Conservation (phyloP, 441 rosid species). For the Adansonia rubrostipa region DNA sequence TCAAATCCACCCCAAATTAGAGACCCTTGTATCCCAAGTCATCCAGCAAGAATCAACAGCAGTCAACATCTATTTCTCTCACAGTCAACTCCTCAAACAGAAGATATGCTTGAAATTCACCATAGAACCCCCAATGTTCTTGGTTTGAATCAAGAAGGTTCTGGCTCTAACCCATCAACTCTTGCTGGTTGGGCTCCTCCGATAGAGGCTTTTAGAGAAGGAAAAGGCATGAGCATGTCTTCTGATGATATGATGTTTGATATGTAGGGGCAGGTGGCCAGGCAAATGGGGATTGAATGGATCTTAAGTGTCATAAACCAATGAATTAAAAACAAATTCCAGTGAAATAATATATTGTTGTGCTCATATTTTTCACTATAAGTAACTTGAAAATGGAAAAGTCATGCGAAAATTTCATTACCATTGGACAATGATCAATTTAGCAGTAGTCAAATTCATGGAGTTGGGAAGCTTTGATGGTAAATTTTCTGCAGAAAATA, state of each 20-base stretch:
- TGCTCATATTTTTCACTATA: background rate
- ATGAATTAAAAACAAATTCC: conserved; percentile 45
- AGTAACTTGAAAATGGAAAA: background rate
- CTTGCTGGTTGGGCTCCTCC: conserved; percentile 65
- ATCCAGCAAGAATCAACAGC: conserved; percentile 92
- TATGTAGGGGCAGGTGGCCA: conserved; percentile 54
- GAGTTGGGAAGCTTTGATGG: background rate
- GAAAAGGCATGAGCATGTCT: conserved; percentile 50
- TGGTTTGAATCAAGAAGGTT: conserved; percentile 68
- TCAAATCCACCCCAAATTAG: conserved; percentile 78
- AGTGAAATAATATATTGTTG: background rate
- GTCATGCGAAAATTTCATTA: background rate
- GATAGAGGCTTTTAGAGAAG: conserved; percentile 66
- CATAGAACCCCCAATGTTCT: conserved; percentile 57
- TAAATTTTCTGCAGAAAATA: background rate
- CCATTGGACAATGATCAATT: background rate
- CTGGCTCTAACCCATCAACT: conserved; percentile 67
- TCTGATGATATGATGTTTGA: conserved; percentile 55
- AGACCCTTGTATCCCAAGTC: conserved; percentile 84
- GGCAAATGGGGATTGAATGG: conserved; percentile 47
- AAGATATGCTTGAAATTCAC: conserved; percentile 76
- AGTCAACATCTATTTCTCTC: conserved; percentile 64
- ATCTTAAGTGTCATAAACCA: conserved; percentile 57
- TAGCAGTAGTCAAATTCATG: background rate
- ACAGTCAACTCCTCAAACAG: conserved; percentile 65